These are phyloP conservation scores for Hymenoscyphus salicellus DNA, from an alignment of 2,329 filamentous ascomycete species.

Conservation along the genomic window DNA sequence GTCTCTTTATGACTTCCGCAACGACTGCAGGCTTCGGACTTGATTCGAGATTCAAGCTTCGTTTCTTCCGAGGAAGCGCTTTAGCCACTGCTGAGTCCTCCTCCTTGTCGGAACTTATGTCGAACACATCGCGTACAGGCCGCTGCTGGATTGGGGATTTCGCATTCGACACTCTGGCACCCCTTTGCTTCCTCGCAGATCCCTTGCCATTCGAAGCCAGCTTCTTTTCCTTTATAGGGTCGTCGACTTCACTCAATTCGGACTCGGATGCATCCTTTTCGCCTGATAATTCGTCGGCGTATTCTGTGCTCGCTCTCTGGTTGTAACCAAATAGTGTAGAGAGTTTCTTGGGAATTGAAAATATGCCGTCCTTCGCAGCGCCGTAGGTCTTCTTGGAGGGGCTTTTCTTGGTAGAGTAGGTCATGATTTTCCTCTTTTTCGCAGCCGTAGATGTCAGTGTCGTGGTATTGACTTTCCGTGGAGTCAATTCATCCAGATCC, in stretches of 20 bases:
- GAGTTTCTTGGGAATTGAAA: not conserved
- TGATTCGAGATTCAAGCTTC: not conserved
- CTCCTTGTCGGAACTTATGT: not conserved
- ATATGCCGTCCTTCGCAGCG: not conserved
- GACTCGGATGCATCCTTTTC: not conserved
- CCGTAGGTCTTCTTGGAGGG: no score
- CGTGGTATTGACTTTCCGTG: conserved; percentile 7
- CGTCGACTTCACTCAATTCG: not conserved
- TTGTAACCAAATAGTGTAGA: not conserved
- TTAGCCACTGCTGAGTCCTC: not conserved
- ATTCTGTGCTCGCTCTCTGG: not conserved
- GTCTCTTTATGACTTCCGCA: conserved; percentile 9
- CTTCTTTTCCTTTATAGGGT: not conserved
- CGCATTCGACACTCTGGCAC: not conserved
- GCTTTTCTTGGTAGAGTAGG: conserved; percentile 10
- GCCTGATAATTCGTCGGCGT: conserved; percentile 7
- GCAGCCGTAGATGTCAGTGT: conserved; percentile 13
- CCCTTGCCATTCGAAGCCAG: not conserved
- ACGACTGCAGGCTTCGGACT: not conserved
- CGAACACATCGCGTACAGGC: not conserved
- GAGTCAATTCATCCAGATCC: conserved; percentile 22
- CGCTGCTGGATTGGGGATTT: not conserved
- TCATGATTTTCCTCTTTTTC: conserved; percentile 23
- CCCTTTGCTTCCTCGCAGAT: not conserved
- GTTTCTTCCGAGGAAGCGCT: not conserved